phyloP scores from a whole-genome alignment of 2,329 filamentous ascomycete genomes.

The Fusarium sp. region DNA sequence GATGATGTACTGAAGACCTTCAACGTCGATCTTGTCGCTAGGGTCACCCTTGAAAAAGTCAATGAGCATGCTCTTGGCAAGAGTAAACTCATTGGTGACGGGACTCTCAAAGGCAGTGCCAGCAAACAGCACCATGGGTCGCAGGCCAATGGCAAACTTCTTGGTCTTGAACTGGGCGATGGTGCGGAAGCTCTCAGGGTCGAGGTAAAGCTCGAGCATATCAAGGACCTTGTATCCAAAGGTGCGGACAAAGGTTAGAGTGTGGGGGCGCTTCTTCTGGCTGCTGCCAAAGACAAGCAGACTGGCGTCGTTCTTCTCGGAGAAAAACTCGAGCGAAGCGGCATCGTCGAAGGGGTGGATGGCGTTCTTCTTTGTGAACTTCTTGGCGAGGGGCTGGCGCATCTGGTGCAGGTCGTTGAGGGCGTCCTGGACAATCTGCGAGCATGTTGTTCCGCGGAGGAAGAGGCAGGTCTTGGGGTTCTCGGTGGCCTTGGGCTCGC shows the following conservation, averaged over 20 bases:
- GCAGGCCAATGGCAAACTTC: conserved; percentile 84
- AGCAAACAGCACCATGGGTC: conserved; percentile 92
- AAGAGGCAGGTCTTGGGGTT: conserved; percentile 93
- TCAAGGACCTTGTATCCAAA: conserved; percentile 92
- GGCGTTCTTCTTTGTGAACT: conserved; percentile 97
- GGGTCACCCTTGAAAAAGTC: conserved; percentile 90
- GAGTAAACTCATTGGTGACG: conserved; percentile 82
- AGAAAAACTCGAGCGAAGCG: conserved; percentile 92
- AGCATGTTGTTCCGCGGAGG: conserved; percentile 88
- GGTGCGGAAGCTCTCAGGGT: conserved; percentile 79
- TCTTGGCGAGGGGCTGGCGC: conserved; percentile 86
- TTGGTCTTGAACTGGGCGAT: conserved; percentile 82
- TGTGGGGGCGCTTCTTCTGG: conserved; percentile 96
- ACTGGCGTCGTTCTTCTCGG: conserved; percentile 93
- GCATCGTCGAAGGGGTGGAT: conserved; percentile 95
- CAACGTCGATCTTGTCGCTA: conserved; percentile 88
- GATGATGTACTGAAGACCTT: conserved; percentile 93
- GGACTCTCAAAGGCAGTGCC: conserved; percentile 90
- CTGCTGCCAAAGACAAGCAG: conserved; percentile 87
- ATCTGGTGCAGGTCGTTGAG: conserved; percentile 88
- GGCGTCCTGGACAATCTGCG: conserved; percentile 85
- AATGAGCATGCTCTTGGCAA: conserved; percentile 87
- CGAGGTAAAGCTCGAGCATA: conserved; percentile 92
- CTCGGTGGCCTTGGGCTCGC: conserved; percentile 89
- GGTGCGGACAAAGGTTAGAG: conserved; percentile 84